Conservation (phyloP, 345 rosid species). For the Cardiospermum halicacabum region DNA sequence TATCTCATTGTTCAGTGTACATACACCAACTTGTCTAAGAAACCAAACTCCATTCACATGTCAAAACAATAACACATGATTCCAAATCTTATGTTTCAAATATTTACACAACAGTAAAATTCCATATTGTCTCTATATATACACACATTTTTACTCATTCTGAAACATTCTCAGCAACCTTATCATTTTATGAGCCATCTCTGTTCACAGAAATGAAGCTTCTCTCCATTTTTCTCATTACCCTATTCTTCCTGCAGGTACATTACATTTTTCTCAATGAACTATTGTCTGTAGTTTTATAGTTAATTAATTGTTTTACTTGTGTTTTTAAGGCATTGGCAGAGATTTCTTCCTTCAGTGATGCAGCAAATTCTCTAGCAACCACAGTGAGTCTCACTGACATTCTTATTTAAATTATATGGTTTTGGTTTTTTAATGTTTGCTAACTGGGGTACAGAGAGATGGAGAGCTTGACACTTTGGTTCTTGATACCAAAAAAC, state of each 20-base stretch:
- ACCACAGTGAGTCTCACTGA: slow-evolving; percentile 14
- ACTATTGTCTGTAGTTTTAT: neutral
- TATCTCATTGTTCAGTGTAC: neutral
- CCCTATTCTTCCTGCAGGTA: slow-evolving; percentile 28
- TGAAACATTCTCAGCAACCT: slow-evolving; percentile 12
- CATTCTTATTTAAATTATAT: neutral
- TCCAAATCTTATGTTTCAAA: no score
- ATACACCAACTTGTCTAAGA: slow-evolving; percentile 4
- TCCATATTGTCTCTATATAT: neutral
- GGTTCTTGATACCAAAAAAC: slow-evolving; percentile 15
- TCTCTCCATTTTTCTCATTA: slow-evolving; percentile 15
- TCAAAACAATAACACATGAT: neutral
- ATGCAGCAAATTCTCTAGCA: slow-evolving; percentile 13
- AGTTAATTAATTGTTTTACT: neutral
- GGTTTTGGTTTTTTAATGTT: neutral
- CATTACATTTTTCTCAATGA: neutral
- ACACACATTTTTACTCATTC: neutral
- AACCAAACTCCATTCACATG: slow-evolving; percentile 22
- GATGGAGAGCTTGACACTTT: slow-evolving; percentile 17
- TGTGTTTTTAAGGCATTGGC: slow-evolving; percentile 18
- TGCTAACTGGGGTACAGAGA: slow-evolving; percentile 8
- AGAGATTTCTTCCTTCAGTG: slow-evolving; percentile 13
- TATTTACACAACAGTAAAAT: neutral
- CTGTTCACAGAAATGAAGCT: slow-evolving; percentile 24
- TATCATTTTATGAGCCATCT: neutral